Conservation (phyloP, 1,284 basidiomycete species). For the Grifola frondosa region DNA sequence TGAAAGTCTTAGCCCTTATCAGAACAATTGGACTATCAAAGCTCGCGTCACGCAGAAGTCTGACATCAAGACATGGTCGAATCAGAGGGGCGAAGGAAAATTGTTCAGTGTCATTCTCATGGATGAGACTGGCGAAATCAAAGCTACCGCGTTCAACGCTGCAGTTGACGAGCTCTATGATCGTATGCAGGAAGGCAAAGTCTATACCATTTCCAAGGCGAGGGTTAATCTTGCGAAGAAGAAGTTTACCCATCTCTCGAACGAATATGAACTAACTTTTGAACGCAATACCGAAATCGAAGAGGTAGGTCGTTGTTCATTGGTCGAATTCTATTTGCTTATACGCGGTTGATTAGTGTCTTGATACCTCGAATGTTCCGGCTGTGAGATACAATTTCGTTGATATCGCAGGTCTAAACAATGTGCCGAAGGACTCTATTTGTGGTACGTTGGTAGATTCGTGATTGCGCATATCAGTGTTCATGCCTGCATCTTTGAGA, state of each 20-base stretch:
- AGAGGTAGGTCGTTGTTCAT: slow-evolving; percentile 48
- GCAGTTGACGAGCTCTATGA: slow-evolving; percentile 85
- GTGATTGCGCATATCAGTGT: slow-evolving; percentile 19
- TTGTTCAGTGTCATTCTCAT: slow-evolving; percentile 92
- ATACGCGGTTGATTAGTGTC: slow-evolving; percentile 53
- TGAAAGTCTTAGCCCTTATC: slow-evolving; percentile 93
- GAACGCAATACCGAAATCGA: slow-evolving; percentile 83
- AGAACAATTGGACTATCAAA: slow-evolving; percentile 99
- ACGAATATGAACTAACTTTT: slow-evolving; percentile 95
- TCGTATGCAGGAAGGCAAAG: slow-evolving; percentile 87
- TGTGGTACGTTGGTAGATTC: slow-evolving; percentile 56
- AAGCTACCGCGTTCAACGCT: slow-evolving; percentile 90
- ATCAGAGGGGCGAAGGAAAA: slow-evolving; percentile 91
- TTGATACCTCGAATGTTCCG: slow-evolving; percentile 74
- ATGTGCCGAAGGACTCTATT: slow-evolving; percentile 71
- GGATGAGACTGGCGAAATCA: slow-evolving; percentile 95
- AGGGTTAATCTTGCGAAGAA: slow-evolving; percentile 96
- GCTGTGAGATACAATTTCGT: slow-evolving; percentile 84
- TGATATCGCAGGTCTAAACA: slow-evolving; percentile 62
- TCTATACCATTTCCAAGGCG: slow-evolving; percentile 90
- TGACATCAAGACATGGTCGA: slow-evolving; percentile 90
- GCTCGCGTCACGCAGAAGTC: slow-evolving; percentile 90
- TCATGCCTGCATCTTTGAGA: slow-evolving; percentile 26
- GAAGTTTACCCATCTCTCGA: slow-evolving; percentile 89
- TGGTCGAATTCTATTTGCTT: slow-evolving; percentile 9